Evolutionary conservation across 352 stramenopile species (phyloP), one percentile per base, ranked within the genome.

Genomic region (Pythium biforme): DNA sequence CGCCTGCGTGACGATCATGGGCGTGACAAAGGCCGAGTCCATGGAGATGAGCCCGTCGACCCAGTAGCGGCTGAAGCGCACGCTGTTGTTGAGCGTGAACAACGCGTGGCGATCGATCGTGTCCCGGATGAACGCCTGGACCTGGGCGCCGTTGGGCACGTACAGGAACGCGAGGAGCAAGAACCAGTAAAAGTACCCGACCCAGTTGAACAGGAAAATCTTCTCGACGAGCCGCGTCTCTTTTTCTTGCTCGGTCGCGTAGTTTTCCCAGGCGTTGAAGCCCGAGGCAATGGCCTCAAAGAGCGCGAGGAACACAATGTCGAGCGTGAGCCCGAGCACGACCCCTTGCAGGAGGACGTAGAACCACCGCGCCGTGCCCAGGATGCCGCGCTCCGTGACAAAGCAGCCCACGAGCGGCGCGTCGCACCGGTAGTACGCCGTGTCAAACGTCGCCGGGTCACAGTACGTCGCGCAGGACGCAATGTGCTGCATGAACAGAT

Each of bases 171-270:
- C 76, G 33, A 88, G 64, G 12, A 88, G 54, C 37, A 88, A 74
- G 65, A 88, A 86, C 78, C 78, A 88, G 68, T 88, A 88, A 60
- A 88, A 88, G 68, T 88, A 88, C 25, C 78, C 76, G 64, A 88
- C 76, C 76, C 78, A 88, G 69, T 85, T 82, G 78, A 88, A 88
- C 29, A 88, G 59, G 46, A 88, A 88, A 57, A 86, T 76, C 66
- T 88, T 86, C 27, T 82, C 74, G 43, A 86, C 76, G 56, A 70
- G 74, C 1, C 76, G 72, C n/a, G 50, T 69, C 58, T 85, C 75
- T 54, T 74, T 72, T 48, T 88, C 76, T 47, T 82, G 74, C 47
- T 82, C 67, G 10, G 78, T 88, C 43, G 63, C 60, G 62, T 86
- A 88, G 65, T 86, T 88, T 65, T 88, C 78, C 78, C 78, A 88